These are phyloP conservation scores for Metschnikowia bowlesiae DNA, from an alignment of 805 yeast species.

Conservation along the genomic window DNA sequence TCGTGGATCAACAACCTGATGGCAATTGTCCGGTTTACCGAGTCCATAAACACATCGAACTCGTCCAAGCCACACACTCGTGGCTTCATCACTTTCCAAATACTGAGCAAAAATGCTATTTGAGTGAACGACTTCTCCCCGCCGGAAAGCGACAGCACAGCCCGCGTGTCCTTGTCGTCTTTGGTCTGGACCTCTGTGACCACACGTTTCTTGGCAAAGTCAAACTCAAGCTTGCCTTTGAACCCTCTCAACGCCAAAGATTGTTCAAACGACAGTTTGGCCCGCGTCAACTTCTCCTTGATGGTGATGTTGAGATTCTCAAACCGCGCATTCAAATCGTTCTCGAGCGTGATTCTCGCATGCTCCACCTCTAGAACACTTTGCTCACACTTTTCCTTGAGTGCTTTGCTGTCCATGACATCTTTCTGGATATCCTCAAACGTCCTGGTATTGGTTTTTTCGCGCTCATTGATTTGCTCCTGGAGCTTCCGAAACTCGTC, in stretches of 20 bases:
- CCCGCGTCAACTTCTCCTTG: constrained; percentile 27
- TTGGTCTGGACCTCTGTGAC: constrained; percentile 59
- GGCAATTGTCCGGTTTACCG: constrained; percentile 78
- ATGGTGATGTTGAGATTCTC: constrained; percentile 32
- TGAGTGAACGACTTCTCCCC: constrained; percentile 97
- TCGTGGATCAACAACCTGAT: constrained; percentile 69
- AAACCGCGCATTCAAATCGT: constrained; percentile 30
- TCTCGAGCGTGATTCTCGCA: constrained; percentile 22
- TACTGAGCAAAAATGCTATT: constrained; percentile 76
- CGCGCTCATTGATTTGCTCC: constrained; percentile 47
- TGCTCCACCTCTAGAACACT: constrained; percentile 33
- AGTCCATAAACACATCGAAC: constrained; percentile 97
- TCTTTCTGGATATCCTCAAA: constrained; percentile 52
- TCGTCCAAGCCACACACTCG: constrained; percentile 89
- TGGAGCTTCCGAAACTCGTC: constrained; percentile 46
- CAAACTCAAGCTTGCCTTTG: constrained; percentile 66
- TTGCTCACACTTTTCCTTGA: constrained; percentile 39
- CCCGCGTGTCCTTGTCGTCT: constrained; percentile 54
- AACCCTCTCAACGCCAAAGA: constrained; percentile 67
- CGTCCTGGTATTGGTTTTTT: constrained; percentile 49
- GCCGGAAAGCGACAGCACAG: constrained; percentile 84
- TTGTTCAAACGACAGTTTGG: constrained; percentile 45
- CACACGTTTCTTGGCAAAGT: constrained; percentile 47
- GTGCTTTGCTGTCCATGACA: constrained; percentile 40
- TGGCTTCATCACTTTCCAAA: constrained; percentile 91